Evolutionary conservation across 2,329 filamentous ascomycete genomes (phyloP).

Genomic region (Cordyceps farinosa): DNA sequence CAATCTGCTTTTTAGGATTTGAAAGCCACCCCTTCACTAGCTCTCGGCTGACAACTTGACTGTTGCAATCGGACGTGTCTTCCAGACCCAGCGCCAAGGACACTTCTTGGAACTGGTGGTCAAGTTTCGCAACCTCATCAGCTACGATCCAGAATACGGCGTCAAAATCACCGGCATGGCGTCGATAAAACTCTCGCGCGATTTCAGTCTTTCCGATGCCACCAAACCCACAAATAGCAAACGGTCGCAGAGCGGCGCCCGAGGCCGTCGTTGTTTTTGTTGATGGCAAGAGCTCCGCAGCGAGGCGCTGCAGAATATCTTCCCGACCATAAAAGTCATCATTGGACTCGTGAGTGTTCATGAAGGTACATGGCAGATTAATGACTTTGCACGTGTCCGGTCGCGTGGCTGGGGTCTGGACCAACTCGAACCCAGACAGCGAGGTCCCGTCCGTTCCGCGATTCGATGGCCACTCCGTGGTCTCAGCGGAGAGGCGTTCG

Average conservation of each 20-base stretch:
- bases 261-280: conserved; percentile 4
- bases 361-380: neutral
- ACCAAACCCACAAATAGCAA: conserved; percentile 15
- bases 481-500: neutral
- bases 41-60: conserved; percentile 14
- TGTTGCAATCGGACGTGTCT: conserved; percentile 14
- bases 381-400: neutral
- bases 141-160: conserved; percentile 17
- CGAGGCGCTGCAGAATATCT: conserved; percentile 15
- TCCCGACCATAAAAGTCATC: conserved; percentile 15
- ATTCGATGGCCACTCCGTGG: neutral
- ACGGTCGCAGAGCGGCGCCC: neutral
- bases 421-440: conserved; percentile 8
- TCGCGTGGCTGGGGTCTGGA: neutral
- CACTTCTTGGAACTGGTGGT: conserved; percentile 12
- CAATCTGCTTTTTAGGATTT: neutral
- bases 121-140: conserved; percentile 14
- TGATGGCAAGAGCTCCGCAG: conserved; percentile 6
- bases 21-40: conserved; percentile 14
- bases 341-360: neutral
- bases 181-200: conserved; percentile 11
- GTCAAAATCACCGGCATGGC: conserved; percentile 11
- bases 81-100: conserved; percentile 13
- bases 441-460: conserved; percentile 2
- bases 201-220: conserved; percentile 18